phyloP scores from a whole-genome alignment of 768 basidiomycete species.

The Podaxis sp. region DNA sequence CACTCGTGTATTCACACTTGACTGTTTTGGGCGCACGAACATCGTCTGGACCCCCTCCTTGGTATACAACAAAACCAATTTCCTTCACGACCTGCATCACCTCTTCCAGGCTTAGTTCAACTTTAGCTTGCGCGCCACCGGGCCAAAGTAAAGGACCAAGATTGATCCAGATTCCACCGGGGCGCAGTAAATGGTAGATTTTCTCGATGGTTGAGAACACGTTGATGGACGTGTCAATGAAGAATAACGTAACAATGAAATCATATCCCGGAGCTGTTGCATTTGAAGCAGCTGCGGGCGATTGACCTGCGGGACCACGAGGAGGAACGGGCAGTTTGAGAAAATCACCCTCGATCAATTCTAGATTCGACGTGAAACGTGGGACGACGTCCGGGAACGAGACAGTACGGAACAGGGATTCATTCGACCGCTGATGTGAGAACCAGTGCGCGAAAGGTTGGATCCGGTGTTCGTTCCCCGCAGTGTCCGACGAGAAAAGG shows the following conservation, averaged over 20 bases:
- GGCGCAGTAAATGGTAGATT: constrained; percentile 54
- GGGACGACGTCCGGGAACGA: constrained; percentile 65
- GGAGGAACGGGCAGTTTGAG: constrained; percentile 32
- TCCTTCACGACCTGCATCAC: constrained; percentile 49
- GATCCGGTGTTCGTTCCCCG: constrained; percentile 50
- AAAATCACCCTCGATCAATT: constrained; percentile 60
- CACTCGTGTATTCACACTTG: constrained; percentile 66
- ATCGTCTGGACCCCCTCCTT: constrained; percentile 25
- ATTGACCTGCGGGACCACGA: constrained; percentile 21
- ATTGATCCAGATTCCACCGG: constrained; percentile 72
- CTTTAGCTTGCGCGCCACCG: constrained; percentile 48
- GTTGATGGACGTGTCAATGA: constrained; percentile 63
- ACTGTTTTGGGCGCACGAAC: constrained; percentile 38
- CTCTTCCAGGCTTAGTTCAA: constrained; percentile 68
- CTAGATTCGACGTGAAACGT: constrained; percentile 40
- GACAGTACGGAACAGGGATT: constrained; percentile 50
- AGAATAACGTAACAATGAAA: constrained; percentile 64
- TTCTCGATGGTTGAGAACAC: constrained; percentile 54
- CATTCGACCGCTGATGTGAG: constrained; percentile 59
- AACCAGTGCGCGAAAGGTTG: constrained; percentile 70
- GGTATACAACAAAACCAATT: constrained; percentile 52
- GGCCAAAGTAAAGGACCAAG: constrained; percentile 69
- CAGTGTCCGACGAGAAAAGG: constrained; percentile 49
- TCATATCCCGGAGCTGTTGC: constrained; percentile 43
- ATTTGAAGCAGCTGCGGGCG: neutral